phyloP scores from a whole-genome alignment of 2,329 filamentous ascomycete genomes.

The Ascosphaera apis region DNA sequence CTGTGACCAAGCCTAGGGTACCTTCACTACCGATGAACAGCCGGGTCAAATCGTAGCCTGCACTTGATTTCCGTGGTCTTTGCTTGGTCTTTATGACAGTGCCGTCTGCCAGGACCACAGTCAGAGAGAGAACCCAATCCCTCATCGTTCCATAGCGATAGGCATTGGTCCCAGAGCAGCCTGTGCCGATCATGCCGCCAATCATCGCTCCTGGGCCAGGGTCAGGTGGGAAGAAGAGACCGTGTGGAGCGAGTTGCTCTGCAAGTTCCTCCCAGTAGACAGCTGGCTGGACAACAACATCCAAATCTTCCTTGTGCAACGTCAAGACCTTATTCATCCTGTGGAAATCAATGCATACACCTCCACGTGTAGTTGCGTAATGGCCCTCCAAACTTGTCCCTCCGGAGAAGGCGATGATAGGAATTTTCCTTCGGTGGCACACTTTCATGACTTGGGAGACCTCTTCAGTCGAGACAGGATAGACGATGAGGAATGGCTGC shows the following conservation, averaged over 20 bases:
- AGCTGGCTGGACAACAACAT: constrained; percentile 56
- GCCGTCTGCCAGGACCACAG: constrained; percentile 73
- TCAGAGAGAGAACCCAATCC: constrained; percentile 74
- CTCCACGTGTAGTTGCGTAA: constrained; percentile 59
- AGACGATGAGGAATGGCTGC: constrained; percentile 40
- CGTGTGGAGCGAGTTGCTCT: constrained; percentile 46
- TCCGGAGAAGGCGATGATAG: constrained; percentile 68
- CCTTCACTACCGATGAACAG: constrained; percentile 83
- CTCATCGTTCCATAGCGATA: constrained; percentile 90
- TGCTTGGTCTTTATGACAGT: constrained; percentile 78
- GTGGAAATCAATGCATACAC: constrained; percentile 66
- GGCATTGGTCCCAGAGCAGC: constrained; percentile 53
- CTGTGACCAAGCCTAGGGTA: constrained; percentile 73
- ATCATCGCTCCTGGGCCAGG: constrained; percentile 84
- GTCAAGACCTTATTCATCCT: constrained; percentile 62
- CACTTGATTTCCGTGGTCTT: constrained; percentile 68
- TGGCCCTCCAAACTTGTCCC: constrained; percentile 81
- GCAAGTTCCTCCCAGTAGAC: constrained; percentile 76
- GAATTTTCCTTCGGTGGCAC: constrained; percentile 58
- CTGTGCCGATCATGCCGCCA: constrained; percentile 40
- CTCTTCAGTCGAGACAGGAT: constrained; percentile 55
- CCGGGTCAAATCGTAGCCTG: constrained; percentile 76
- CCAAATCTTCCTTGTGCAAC: constrained; percentile 55
- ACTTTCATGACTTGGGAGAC: constrained; percentile 75
- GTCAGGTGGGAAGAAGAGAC: constrained; percentile 79